Percentiles rank a stretch among this genome's conserved stretches.
Conservation (phyloP, 1,284 basidiomycete species). For the Papiliotrema terrestris region DNA sequence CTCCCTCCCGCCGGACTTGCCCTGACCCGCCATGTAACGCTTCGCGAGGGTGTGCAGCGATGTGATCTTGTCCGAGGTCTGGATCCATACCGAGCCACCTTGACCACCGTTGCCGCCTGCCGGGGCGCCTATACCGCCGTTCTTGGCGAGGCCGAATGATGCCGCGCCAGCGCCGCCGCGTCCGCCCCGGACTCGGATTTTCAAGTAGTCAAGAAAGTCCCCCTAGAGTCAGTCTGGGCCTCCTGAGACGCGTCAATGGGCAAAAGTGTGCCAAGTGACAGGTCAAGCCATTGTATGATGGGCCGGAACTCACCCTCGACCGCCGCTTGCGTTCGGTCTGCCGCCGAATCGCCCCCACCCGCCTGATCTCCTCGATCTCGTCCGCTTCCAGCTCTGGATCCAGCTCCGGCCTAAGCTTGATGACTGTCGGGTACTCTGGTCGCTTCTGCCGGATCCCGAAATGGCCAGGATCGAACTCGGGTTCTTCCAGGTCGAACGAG, state of each 20-base stretch:
- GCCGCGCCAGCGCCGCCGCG: constrained; percentile 79
- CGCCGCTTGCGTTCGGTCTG: not conserved
- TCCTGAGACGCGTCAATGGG: not conserved
- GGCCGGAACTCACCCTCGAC: not conserved
- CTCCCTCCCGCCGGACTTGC: constrained; percentile 70
- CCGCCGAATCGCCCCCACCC: not conserved
- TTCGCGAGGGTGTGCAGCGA: constrained; percentile 69
- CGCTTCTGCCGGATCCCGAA: not conserved
- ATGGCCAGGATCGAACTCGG: not conserved
- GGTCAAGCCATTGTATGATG: not conserved
- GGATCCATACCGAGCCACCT: constrained; percentile 80
- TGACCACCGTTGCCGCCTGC: constrained; percentile 85
- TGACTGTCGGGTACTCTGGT: not conserved
- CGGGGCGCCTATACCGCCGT: constrained; percentile 72
- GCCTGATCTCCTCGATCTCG: not conserved
- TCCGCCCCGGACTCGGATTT: constrained; percentile 51
- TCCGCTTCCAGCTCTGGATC: not conserved
- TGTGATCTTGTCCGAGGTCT: constrained; percentile 69
- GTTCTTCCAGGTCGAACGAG: not conserved
- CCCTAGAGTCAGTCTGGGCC: not conserved
- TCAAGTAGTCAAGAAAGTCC: not conserved
- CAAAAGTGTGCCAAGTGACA: not conserved
- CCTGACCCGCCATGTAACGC: constrained; percentile 64
- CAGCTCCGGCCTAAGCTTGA: constrained; percentile 2
- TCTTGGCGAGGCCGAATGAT: constrained; percentile 77